Base-by-base conservation (phyloP, 1,284 basidiomycete genomes). In the Phellinidium pouzarii region DNA sequence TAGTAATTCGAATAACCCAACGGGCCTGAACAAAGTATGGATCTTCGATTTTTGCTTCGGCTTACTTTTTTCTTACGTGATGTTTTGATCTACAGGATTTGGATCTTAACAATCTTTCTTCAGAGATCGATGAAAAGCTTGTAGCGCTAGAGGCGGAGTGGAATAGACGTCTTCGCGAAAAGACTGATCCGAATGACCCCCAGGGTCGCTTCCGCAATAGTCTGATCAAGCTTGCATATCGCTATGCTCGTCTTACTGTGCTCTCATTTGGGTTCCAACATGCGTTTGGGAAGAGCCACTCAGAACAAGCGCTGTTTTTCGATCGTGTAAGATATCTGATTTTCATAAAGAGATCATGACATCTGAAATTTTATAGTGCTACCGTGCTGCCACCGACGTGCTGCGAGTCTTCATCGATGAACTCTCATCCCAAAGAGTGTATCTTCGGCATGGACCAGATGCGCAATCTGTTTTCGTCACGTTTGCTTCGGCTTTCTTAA, bases 381-480 rank as follows among this genome's bases (percentile, higher is more conserved):
- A 58, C 14, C 44, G 42, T 12, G 60, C 61, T 19, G 61, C 84
- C 2, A 72, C 71, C 22, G 83, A 85, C 59, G 79, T 87, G 12
- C 76, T 87, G 12, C 71, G 73, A 43, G 77, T 78, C n/a, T 74
- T 87, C 43, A 69, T 87, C 9, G 71, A 82, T 42, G 77, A 80
- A 55, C 68, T 86, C 41, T 79, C 77, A 34, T 66, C 72, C 2
- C 73, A 80, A 20, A 72, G 71, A 43, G 69, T 76, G 27, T 82
- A 78, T 59, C 73, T 88, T 50, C 76, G 84, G 3, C 86, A 91
- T 62, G 88, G 87, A 0, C 87, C 89, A 1, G 88, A 91, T 62
- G 82, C 85, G 1, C 87, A 92, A 59, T 85, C 83, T 56, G 81
- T 93, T 20, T 90, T 91, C 60, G 78, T 87, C n/a, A 86, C 86